Base-by-base conservation (phyloP, 495 filamentous ascomycete species). In the Chaetomidium leptoderma region DNA sequence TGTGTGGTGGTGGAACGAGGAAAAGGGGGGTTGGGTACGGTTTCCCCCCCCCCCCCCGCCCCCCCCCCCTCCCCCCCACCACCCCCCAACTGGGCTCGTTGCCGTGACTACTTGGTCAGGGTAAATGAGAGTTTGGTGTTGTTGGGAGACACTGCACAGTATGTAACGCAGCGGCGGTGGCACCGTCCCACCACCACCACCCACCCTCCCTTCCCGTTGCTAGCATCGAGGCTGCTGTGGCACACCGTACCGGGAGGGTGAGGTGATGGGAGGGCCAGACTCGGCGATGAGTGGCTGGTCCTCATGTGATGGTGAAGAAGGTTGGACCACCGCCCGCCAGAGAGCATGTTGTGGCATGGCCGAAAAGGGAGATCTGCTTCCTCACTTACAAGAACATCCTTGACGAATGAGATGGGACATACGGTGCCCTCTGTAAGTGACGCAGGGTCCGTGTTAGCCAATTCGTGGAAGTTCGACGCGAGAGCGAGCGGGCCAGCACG, bases 361-460 rank as follows among this genome's bases (percentile, higher is more conserved):
- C 46, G 16, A 40, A 43, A 42, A 26, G 40, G 62, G 36, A 54
- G 23, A 61, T 57, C 36, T 60, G 65, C 65, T 16, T 17, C 11
- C 14, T 21, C 21, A 63, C 84, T 79, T 77, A 87, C 84, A 70
- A 87, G 72, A 57, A 81, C 79, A 62, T 86, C 82, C 70, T 87
- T 86, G 71, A 88, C 85, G 69, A 88, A 88, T 64, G 81, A 83
- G 63, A 88, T 86, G 64, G 82, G 82, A 64, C 83, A 86, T 52
- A 88, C 80, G 24, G 85, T 88, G 59, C 85, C 85, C 75, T 88
- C 85, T 87, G 68, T 55, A 55, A 39, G 50, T 62, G 57, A n/a
- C n/a, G 67, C n/a, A 27, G 55, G 36, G 27, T 43, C 32, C 58
- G 59, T 66, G 71, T 78, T 75, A 77, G 74, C 70, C 61, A 71